Evolutionary conservation across 305 asterid genomes (phyloP), one percentile per base, ranked within the genome.

Genomic region (Fraxinus dipetala): DNA sequence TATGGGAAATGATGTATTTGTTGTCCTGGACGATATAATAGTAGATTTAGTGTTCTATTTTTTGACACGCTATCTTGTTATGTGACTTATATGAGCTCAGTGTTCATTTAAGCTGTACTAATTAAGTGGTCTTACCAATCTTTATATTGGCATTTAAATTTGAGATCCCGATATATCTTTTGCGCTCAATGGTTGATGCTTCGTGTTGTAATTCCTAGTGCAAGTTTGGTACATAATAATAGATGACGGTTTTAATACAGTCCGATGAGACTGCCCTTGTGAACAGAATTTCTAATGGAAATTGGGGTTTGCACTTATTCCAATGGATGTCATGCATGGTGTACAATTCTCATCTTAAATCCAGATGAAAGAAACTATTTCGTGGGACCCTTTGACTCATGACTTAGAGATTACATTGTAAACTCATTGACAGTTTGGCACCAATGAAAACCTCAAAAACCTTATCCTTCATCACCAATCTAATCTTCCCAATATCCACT

Each of bases 391-490:
- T 56, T 18, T 18, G 65, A 18, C 24, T 56, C 65, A 6, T 56
- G 65, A 56, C 65, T 56, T 82, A 90, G 92, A 87, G 90, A 88
- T 90, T 84, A 74, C 89, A 75, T 26, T 34, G 61, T 20, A 51
- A 80, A 81, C 72, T 80, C 18, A 5, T 59, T 0, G 86, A 91
- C 32, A 5, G 24, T 31, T 18, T 90, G 94, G 91, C 93, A 85
- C 87, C 87, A 84, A 85, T 84, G 30, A 88, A 45, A 83, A 14
- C 89, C 92, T 78, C 87, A 31, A 87, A 32, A 28, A 59, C 90
- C 94, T 89, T 89, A 91, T 91, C 94, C 92, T 0, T 35, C 79
- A 80, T 85, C 91, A 81, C 59, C 85, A 87, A 88, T 87, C 89
- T 86, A 78, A 92, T 90, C 91, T 80, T 79, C 82, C 79, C 77